Base-by-base conservation (phyloP, 1,284 basidiomycete genomes). In the Malassezia sympodialis region DNA sequence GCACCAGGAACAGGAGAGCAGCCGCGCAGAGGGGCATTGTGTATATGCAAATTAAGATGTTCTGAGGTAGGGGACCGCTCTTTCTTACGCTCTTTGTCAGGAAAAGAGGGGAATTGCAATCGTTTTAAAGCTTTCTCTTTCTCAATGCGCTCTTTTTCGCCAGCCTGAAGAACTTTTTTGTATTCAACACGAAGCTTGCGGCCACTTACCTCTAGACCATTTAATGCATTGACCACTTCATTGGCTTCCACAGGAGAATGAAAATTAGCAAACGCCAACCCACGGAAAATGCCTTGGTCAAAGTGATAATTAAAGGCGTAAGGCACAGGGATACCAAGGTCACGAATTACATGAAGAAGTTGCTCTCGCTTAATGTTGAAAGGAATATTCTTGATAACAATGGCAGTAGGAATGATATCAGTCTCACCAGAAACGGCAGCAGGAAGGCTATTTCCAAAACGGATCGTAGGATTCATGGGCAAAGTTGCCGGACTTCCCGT, bases 301-400 rank as follows among this genome's bases (percentile, higher is more conserved):
- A 66, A 65, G 50, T 72, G 69, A 32, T 68, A 70, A 58, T 98
- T 99, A 83, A 99, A 99, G 21, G 94, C 94, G 76, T 98, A 98
- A n/a, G 94, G 94, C 19, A 91, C 87, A 56, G 93, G 91, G 69
- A 96, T 94, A 31, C 86, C 82, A 59, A 98, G 79, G 59, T 89
- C 94, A 69, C 87, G 84, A 76, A 98, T 98, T 75, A 96, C 90
- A 78, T 87, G 85, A 67, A 98, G 83, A 59, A 98, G 82, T 55
- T 90, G 90, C 78, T 98, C 91, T 72, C 87, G 84, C 78, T 90
- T 89, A 66, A 96, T 89, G 69, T 90, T 90, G 80, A 98, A 96
- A 58, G 91, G 93, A 77, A 96, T 98, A 80, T 96, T 96, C 51
- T 99, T 99, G 78, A 99, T 94, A 72, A 99, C 93, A 71, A 99